These are phyloP conservation scores for Coemansia sp. DNA, from an alignment of 192 early-diverging fungal species.

Conservation along the genomic window DNA sequence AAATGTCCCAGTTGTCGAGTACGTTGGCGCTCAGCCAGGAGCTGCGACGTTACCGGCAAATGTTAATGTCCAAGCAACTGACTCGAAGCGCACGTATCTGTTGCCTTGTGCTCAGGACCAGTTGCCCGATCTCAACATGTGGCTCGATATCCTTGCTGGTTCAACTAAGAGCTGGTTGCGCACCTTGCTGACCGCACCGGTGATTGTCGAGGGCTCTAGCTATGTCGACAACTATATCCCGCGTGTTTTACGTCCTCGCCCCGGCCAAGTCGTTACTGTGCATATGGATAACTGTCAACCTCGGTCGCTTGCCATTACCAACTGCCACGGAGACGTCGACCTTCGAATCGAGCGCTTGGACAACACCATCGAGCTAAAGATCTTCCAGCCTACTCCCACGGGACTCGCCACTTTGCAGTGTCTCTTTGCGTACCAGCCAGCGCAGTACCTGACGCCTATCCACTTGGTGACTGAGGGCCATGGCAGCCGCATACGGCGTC, in stretches of 20 bases:
- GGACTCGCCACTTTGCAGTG: background rate
- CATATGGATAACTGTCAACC: background rate
- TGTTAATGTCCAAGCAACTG: background rate
- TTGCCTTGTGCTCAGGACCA: background rate
- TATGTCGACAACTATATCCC: slow-evolving; percentile 63
- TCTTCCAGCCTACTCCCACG: slow-evolving; percentile 7
- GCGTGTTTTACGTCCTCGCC: slow-evolving; percentile 63
- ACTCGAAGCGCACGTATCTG: slow-evolving; percentile 13
- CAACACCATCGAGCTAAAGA: background rate
- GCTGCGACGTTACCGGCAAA: background rate
- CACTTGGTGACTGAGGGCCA: slow-evolving; percentile 15
- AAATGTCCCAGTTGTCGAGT: slow-evolving; percentile 78
- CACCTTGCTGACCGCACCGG: slow-evolving; percentile 70
- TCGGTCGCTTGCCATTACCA: background rate
- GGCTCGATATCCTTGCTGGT: slow-evolving; percentile 75
- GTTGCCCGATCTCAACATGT: slow-evolving; percentile 46
- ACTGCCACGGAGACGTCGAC: background rate
- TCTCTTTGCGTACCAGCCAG: slow-evolving; percentile 17
- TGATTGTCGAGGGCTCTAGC: slow-evolving; percentile 70
- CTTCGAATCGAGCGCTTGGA: slow-evolving; percentile 14
- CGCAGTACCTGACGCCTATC: slow-evolving; percentile 12
- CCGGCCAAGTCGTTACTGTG: slow-evolving; percentile 55
- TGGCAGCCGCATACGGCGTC: background rate
- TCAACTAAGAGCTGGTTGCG: slow-evolving; percentile 76
- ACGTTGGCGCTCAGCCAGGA: slow-evolving; percentile 56